Evolutionary conservation across 2,329 filamentous ascomycete genomes (phyloP).

Genomic region (Didymella sp.): DNA sequence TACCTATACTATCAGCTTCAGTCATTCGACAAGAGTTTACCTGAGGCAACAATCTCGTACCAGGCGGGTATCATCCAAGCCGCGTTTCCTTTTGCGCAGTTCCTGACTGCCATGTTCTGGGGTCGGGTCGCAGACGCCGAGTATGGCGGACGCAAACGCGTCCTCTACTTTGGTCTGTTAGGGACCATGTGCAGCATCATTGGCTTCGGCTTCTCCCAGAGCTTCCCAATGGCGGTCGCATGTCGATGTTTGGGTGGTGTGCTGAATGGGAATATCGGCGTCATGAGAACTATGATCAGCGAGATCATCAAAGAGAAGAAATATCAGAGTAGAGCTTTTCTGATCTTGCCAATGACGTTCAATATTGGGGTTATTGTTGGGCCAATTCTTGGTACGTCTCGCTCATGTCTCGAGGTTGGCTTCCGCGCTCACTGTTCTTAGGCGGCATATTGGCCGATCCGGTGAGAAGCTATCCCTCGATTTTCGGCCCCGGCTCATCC

Average conservation of each 20-base stretch:
- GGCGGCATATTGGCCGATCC: constrained; percentile 75
- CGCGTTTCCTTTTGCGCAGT: constrained; percentile 82
- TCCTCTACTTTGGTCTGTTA: constrained; percentile 76
- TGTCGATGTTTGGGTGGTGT: constrained; percentile 72
- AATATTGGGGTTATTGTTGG: constrained; percentile 63
- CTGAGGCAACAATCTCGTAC: constrained; percentile 70
- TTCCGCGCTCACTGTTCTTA: no score
- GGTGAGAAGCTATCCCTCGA: constrained; percentile 63
- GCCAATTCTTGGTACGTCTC: constrained; percentile 45
- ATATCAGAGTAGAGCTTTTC: constrained; percentile 63
- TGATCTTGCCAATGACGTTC: constrained; percentile 71
- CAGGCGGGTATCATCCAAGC: constrained; percentile 81
- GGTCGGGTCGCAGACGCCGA: constrained; percentile 72
- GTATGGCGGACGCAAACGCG: constrained; percentile 72
- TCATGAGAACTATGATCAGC: constrained; percentile 76
- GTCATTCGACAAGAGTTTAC: constrained; percentile 69
- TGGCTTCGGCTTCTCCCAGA: constrained; percentile 72
- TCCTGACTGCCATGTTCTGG: constrained; percentile 83
- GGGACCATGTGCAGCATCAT: constrained; percentile 72
- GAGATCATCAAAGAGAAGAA: constrained; percentile 76
- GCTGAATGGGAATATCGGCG: constrained; percentile 75
- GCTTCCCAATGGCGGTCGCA: constrained; percentile 66
- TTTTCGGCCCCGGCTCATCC: constrained; percentile 67
- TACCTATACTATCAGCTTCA: constrained; percentile 92
- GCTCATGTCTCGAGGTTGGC: not conserved